phyloP scores from a whole-genome alignment of 352 stramenopile species.

The Phytophthora ramorum region DNA sequence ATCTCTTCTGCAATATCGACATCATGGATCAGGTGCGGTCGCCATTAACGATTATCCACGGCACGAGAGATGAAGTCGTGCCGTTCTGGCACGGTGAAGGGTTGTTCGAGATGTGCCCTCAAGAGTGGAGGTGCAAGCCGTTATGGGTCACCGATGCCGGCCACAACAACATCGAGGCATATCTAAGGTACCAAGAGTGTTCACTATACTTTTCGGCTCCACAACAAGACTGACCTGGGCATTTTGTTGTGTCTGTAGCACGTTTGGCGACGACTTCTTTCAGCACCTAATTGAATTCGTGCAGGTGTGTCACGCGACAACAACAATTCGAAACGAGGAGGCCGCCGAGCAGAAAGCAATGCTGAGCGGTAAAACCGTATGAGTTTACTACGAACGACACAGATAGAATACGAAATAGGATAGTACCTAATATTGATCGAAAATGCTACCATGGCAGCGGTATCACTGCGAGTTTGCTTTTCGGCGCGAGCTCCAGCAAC shows the following conservation, averaged over 20 bases:
- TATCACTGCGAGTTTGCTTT: conserved; percentile 13
- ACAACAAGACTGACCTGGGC: conserved; percentile 15
- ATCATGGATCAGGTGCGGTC: conserved; percentile 90
- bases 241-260: conserved; percentile 34
- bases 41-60: conserved; percentile 98
- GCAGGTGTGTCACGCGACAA: conserved; percentile 74
- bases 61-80: conserved; percentile 98
- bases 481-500: conserved; percentile 12
- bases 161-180: conserved; percentile 99
- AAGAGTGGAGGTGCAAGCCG: conserved; percentile 95
- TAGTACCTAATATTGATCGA: conserved; percentile 43
- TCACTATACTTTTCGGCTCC: neutral
- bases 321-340: conserved; percentile 50
- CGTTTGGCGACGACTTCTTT: conserved; percentile 83
- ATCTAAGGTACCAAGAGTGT: conserved; percentile 73
- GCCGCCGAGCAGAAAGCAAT: conserved; percentile 40
- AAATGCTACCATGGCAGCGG: conserved; percentile 6
- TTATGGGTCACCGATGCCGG: conserved; percentile 98
- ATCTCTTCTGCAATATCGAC: conserved; percentile 99
- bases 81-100: conserved; percentile 98
- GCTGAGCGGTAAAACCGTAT: conserved; percentile 38
- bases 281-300: conserved; percentile 82
- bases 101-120: conserved; percentile 92
- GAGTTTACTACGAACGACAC: conserved; percentile 22
- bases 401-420: conserved; percentile 44